These are phyloP conservation scores for Elsinoe australis DNA, from an alignment of 2,329 filamentous ascomycete species.

Conservation along the genomic window DNA sequence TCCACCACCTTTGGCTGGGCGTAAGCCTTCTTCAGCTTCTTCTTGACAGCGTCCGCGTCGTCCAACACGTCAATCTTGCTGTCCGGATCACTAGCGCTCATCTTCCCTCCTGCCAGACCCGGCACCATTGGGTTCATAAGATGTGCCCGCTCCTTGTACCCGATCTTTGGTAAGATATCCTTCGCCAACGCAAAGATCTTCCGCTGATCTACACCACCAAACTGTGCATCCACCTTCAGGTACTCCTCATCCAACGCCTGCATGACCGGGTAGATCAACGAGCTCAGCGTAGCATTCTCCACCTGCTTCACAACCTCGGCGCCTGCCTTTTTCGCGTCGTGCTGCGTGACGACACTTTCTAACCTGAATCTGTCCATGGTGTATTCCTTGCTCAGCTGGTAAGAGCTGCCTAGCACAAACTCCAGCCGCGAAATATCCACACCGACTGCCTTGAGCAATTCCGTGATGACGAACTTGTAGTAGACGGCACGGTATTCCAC, in stretches of 20 bases:
- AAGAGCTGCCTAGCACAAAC: constrained; percentile 73
- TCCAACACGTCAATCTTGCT: constrained; percentile 95
- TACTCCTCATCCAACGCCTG: constrained; percentile 89
- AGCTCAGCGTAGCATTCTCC: constrained; percentile 63
- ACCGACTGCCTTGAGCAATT: constrained; percentile 66
- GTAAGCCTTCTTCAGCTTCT: constrained; percentile 80
- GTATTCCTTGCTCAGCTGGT: constrained; percentile 63
- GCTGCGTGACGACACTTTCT: constrained; percentile 60
- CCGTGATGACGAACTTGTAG: constrained; percentile 70
- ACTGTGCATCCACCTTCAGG: constrained; percentile 78
- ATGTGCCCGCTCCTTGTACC: constrained; percentile 69
- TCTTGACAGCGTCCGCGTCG: constrained; percentile 60
- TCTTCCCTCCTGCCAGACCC: constrained; percentile 75
- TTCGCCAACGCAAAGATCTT: constrained; percentile 83
- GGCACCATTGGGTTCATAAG: constrained; percentile 85
- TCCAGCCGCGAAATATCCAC: constrained; percentile 71
- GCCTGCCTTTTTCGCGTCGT: constrained; percentile 82
- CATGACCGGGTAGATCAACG: constrained; percentile 75
- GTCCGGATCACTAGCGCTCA: constrained; percentile 61
- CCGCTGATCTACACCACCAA: constrained; percentile 76
- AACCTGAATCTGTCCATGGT: constrained; percentile 84
- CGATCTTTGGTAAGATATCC: constrained; percentile 76
- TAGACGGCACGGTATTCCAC: constrained; percentile 75
- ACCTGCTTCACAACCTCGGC: constrained; percentile 93
- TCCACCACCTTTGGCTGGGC: constrained; percentile 69